A percentile compares a stretch with the other conserved stretches of the same genome.
Evolutionary conservation across 345 rosid genomes (phyloP).

Genomic region (Acer yangbiense): DNA sequence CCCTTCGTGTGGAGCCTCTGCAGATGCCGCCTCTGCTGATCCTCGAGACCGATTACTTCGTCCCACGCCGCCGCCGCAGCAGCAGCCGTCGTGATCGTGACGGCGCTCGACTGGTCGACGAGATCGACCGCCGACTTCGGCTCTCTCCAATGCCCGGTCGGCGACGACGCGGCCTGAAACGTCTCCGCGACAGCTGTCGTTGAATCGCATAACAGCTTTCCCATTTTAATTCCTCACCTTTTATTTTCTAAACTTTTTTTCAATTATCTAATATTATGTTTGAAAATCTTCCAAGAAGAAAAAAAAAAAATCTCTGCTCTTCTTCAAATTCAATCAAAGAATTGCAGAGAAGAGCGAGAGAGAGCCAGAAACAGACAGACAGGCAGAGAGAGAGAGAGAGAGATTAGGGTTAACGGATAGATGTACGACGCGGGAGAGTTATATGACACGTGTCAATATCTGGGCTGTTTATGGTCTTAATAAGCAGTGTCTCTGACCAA

Average conservation of each 20-base stretch:
- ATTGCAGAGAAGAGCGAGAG: slow-evolving; percentile 19
- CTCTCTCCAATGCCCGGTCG: slow-evolving; percentile 62
- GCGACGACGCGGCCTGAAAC: slow-evolving; percentile 59
- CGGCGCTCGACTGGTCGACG: slow-evolving; percentile 39
- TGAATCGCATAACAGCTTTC: slow-evolving; percentile 81
- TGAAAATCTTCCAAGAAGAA: not conserved
- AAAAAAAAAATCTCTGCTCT: not conserved
- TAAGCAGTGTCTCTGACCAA: not conserved
- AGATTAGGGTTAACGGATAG: slow-evolving; percentile 64
- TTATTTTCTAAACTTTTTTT: not conserved
- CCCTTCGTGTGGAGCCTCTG: slow-evolving; percentile 76
- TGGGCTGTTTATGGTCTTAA: slow-evolving; percentile 13
- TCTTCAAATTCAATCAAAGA: slow-evolving; percentile 24
- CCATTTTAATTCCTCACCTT: slow-evolving; percentile 48
- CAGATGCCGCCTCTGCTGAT: slow-evolving; percentile 79
- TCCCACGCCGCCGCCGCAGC: slow-evolving; percentile 53
- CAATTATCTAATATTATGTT: not conserved
- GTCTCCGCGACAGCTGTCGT: slow-evolving; percentile 56
- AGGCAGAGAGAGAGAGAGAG: slow-evolving; percentile 25
- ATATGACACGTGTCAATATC: slow-evolving; percentile 52
- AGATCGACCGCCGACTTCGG: slow-evolving; percentile 51
- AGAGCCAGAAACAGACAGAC: not conserved
- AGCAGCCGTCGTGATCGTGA: not conserved
- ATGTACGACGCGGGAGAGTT: slow-evolving; percentile 53
- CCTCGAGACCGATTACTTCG: slow-evolving; percentile 83